phyloP scores from a whole-genome alignment of 1,284 basidiomycete genomes.

The Pulchroboletus neoregius region DNA sequence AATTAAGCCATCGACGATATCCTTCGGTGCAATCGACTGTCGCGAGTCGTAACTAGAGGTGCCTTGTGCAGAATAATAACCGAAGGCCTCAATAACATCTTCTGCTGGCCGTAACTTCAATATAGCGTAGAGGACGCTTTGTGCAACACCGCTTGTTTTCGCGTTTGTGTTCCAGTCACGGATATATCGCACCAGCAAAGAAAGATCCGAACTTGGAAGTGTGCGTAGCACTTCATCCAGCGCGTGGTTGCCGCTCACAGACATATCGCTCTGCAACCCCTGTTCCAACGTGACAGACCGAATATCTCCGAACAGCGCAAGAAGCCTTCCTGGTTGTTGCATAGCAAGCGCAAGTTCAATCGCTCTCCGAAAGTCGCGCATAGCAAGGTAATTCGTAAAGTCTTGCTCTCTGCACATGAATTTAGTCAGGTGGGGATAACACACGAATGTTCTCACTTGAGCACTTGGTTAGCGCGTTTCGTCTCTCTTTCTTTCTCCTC shows the following conservation, averaged over 20 bases:
- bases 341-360: slow-evolving; percentile 89
- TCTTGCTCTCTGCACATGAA: slow-evolving; percentile 78
- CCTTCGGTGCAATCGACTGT: slow-evolving; percentile 46
- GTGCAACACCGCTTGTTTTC: slow-evolving; percentile 83
- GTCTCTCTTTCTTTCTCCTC: slow-evolving; percentile 71
- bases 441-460: slow-evolving; percentile 56
- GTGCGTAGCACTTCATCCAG: slow-evolving; percentile 83
- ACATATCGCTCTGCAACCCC: slow-evolving; percentile 15
- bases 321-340: slow-evolving; percentile 87
- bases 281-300: slow-evolving; percentile 33
- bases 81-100: slow-evolving; percentile 73
- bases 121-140: slow-evolving; percentile 80
- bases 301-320: slow-evolving; percentile 76
- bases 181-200: slow-evolving; percentile 78
- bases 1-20: slow-evolving; percentile 80
- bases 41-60: slow-evolving; percentile 1
- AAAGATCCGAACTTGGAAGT: slow-evolving; percentile 70
- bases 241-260: slow-evolving; percentile 62
- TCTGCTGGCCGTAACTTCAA: slow-evolving; percentile 72
- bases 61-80: slow-evolving; percentile 34
- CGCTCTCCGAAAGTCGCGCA: slow-evolving; percentile 89
- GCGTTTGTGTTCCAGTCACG: slow-evolving; percentile 94
- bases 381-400: slow-evolving; percentile 83
- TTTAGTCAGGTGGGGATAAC: slow-evolving; percentile 8
- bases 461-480: slow-evolving; percentile 66